phyloP scores from a whole-genome alignment of 768 basidiomycete genomes.

The Amanita jacksonii region DNA sequence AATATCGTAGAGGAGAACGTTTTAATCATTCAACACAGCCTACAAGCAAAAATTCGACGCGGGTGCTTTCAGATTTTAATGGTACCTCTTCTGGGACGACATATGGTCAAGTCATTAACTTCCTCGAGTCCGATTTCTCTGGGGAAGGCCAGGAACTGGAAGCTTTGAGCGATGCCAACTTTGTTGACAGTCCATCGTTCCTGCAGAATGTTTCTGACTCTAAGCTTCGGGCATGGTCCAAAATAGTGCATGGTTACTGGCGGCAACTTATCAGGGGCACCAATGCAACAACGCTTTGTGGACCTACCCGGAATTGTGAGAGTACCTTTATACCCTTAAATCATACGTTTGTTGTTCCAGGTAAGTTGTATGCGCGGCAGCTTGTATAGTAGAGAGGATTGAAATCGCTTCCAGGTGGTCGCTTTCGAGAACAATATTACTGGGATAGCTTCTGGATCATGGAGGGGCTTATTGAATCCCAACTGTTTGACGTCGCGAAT shows the following conservation, averaged over 20 bases:
- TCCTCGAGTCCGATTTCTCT: constrained; percentile 65
- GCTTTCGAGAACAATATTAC: constrained; percentile 80
- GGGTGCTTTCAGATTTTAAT: constrained; percentile 62
- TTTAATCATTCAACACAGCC: no score
- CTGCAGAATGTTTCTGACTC: constrained; percentile 62
- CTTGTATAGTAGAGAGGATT: not conserved
- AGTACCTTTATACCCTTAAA: constrained; percentile 86
- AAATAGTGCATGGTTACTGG: constrained; percentile 85
- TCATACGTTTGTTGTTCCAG: constrained; percentile 86
- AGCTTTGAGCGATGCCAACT: constrained; percentile 49
- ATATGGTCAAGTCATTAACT: constrained; percentile 53
- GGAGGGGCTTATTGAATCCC: constrained; percentile 77
- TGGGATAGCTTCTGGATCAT: constrained; percentile 78
- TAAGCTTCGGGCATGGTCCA: constrained; percentile 59
- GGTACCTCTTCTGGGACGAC: constrained; percentile 42
- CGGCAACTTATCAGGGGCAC: constrained; percentile 66
- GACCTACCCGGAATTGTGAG: constrained; percentile 49
- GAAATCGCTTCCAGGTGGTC: constrained; percentile 28
- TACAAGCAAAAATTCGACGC: constrained; percentile 53
- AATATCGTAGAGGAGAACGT: no score
- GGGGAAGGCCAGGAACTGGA: constrained; percentile 84
- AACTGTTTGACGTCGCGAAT: constrained; percentile 64
- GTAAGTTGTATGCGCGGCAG: constrained; percentile 30
- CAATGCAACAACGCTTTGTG: constrained; percentile 61
- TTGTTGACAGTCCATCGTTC: constrained; percentile 55